Conservation (phyloP, 192 early-diverging fungal species). For the Coemansia aciculifera region DNA sequence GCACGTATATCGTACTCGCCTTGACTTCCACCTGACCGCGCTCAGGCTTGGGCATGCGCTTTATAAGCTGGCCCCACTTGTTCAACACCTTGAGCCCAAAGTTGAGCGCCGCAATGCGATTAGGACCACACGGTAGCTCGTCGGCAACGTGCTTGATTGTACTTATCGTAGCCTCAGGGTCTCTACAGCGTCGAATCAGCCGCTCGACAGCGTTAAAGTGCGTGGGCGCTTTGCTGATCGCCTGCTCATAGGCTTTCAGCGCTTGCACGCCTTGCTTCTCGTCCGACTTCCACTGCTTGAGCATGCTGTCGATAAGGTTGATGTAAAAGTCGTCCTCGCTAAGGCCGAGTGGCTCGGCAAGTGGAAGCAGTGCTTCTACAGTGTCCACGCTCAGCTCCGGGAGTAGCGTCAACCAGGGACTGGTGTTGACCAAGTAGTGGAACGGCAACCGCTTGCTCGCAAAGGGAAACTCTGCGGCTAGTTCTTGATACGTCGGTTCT, state of each 20-base stretch:
- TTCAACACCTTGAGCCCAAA: constrained; percentile 54
- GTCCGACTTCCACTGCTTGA: constrained; percentile 34
- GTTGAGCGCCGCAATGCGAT: constrained; percentile 63
- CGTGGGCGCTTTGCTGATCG: constrained; percentile 29
- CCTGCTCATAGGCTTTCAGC: constrained; percentile 17
- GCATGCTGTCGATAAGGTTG: constrained; percentile 59
- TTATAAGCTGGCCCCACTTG: constrained; percentile 51
- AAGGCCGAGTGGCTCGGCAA: constrained; percentile 57
- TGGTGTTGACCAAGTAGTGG: constrained; percentile 56
- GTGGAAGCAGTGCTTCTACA: constrained; percentile 58
- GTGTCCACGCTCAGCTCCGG: constrained; percentile 58
- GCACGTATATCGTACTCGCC: constrained; percentile 42
- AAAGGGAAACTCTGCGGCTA: constrained; percentile 34
- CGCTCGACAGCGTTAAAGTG: constrained; percentile 58
- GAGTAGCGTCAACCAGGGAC: constrained; percentile 55
- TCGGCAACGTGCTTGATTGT: constrained; percentile 59
- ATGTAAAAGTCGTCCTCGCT: constrained; percentile 65
- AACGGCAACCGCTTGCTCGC: constrained; percentile 61
- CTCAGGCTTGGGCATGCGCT: constrained; percentile 43
- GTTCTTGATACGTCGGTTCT: constrained; percentile 10
- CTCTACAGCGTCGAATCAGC: constrained; percentile 58
- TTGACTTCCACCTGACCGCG: constrained; percentile 25
- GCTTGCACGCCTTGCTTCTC: constrained; percentile 1
- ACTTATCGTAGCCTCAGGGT: constrained; percentile 56
- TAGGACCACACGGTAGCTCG: constrained; percentile 59